Conservation (phyloP, 352 stramenopile genomes). For the Phytophthora ohioensis region DNA sequence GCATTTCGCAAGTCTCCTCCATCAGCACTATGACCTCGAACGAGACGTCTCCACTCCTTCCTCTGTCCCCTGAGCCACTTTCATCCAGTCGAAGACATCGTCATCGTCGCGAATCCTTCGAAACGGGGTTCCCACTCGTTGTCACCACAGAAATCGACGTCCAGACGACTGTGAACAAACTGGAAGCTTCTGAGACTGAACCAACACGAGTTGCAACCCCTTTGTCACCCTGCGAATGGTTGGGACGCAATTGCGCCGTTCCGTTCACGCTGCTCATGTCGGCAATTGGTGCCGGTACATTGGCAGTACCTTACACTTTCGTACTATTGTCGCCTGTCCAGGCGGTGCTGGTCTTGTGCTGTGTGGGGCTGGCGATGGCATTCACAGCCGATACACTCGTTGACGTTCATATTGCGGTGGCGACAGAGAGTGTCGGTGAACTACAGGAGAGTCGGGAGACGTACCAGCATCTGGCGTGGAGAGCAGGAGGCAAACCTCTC, state of each 20-base stretch:
- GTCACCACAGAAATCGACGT: constrained; percentile 31
- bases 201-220: neutral
- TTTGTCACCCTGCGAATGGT: constrained; percentile 31
- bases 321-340: constrained; percentile 54
- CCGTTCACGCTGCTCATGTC: constrained; percentile 69
- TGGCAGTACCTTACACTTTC: constrained; percentile 77
- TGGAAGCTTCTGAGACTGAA: neutral
- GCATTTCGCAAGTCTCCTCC: constrained; percentile 7
- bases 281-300: constrained; percentile 60
- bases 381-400: constrained; percentile 78
- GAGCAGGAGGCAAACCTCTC: constrained; percentile 60
- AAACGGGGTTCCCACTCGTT: constrained; percentile 46
- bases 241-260: constrained; percentile 42
- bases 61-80: constrained; percentile 18
- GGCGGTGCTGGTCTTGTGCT: constrained; percentile 52
- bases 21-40: constrained; percentile 20
- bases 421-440: constrained; percentile 23
- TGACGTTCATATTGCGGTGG: constrained; percentile 65
- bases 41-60: constrained; percentile 41
- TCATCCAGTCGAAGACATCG: constrained; percentile 20
- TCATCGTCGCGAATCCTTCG: constrained; percentile 42
- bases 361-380: constrained; percentile 71
- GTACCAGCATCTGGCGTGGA: constrained; percentile 72
- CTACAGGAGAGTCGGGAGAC: constrained; percentile 58
- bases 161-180: constrained; percentile 19